phyloP scores from a whole-genome alignment of 129 eudicot genomes.

The Escallonia rubra region DNA sequence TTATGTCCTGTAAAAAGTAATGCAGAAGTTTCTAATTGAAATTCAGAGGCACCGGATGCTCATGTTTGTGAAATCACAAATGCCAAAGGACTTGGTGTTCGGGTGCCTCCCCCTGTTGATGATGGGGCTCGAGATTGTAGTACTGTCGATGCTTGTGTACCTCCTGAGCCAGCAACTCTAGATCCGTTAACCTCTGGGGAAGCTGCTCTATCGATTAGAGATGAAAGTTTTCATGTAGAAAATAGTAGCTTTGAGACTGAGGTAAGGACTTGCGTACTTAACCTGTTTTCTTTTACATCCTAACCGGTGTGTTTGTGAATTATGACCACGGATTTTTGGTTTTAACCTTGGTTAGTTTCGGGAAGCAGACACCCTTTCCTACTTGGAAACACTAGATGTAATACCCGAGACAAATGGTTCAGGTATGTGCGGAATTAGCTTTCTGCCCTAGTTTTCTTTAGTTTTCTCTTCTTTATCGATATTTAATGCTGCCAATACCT shows the following conservation, averaged over 20 bases:
- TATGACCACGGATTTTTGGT: neutral
- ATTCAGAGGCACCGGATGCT: constrained; percentile 28
- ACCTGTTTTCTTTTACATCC: neutral
- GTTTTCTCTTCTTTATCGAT: too few species aligned
- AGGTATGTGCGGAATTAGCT: constrained; percentile 38
- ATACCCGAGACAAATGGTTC: constrained; percentile 25
- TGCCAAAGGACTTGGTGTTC: constrained; percentile 16
- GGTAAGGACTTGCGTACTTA: constrained; percentile 21
- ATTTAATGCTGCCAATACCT: constrained; percentile 14
- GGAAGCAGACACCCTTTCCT: constrained; percentile 37
- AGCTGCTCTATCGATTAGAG: constrained; percentile 30
- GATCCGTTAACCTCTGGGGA: constrained; percentile 45
- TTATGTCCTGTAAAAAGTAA: constrained; percentile 17
- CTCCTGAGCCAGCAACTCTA: constrained; percentile 16
- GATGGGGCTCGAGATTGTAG: constrained; percentile 10
- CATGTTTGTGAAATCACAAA: constrained; percentile 18
- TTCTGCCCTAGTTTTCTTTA: neutral
- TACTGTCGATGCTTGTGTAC: constrained; percentile 10
- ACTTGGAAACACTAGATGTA: constrained; percentile 33
- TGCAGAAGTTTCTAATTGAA: constrained; percentile 12
- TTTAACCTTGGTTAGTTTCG: constrained; percentile 18
- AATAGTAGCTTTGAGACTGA: constrained; percentile 24
- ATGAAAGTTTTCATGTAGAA: constrained; percentile 25
- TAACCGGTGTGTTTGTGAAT: neutral
- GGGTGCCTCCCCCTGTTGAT: constrained; percentile 15